Evolutionary conservation across 805 yeast species (phyloP), one percentile per base, ranked within the genome.

Genomic region (Yamadazyma philogaea): DNA sequence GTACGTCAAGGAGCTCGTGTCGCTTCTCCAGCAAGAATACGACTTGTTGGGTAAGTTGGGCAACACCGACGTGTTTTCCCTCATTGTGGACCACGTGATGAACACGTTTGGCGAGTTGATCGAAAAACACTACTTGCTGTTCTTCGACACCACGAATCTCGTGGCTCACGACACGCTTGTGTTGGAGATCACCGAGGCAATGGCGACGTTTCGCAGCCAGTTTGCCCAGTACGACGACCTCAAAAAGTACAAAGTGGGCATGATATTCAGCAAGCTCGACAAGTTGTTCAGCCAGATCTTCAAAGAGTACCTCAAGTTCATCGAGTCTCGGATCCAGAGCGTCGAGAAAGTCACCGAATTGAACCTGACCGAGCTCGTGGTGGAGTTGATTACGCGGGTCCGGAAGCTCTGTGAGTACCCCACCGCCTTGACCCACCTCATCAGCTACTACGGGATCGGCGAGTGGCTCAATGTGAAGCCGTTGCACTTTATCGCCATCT

Each of bases 311-410:
- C 69, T 87, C 43, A 63, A 63, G 34, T 75, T 71, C 46, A 79
- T 86, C 22, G 86, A 79, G 35, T 54, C 56, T 3, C 68, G 78
- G 34, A 76, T 81, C 14, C 61, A 56, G 14, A 53, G 67, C n/a
- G 56, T 78, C 43, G 65, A 71, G 2, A 54, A 64, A 7, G 56
- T 83, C 18, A 73, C 74, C 36, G 96, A 87, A 47, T 77, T 75
- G 51, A 85, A 86, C 40, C 78, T 87, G 34, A 75, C 85, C 33
- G 89, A 82, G 53, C 72, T 80, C 12, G 82, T 87, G 0, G 81
- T 82, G n/a, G 91, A 84, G 44, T 64, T 81, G 7, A 77, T 86
- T 68, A 79, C 89, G 0, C 72, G 80, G 45, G 64, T 88, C 39
- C 71, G 87, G 34, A 78, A 78, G 40, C 68, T 87, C 26, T 72